These are phyloP conservation scores for Podospora sp. DNA, from an alignment of 495 filamentous ascomycete species.

Conservation along the genomic window DNA sequence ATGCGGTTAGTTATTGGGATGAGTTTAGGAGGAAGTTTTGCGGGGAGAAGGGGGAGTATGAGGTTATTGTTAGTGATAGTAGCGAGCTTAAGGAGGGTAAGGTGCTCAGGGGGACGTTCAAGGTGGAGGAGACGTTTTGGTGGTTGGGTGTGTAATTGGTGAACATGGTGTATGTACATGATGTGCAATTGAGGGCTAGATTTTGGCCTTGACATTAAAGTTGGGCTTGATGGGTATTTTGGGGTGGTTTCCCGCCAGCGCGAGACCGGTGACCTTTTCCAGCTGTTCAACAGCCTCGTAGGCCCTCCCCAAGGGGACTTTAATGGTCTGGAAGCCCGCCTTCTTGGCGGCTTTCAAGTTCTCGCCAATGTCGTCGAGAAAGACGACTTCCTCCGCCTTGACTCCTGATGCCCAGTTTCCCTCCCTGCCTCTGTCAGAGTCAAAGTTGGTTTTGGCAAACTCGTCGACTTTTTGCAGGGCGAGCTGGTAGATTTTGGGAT, in stretches of 20 bases:
- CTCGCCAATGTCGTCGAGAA: constrained; percentile 94
- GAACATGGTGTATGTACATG: not conserved
- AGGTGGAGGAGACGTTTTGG: constrained; percentile 59
- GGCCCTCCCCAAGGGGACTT: constrained; percentile 75
- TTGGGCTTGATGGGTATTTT: constrained; percentile 45
- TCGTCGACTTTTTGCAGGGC: constrained; percentile 66
- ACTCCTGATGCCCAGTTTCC: constrained; percentile 57
- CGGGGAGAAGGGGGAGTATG: constrained; percentile 65
- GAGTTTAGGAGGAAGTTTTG: constrained; percentile 68
- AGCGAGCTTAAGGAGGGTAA: constrained; percentile 49
- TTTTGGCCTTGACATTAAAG: constrained; percentile 40
- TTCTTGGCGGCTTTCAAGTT: constrained; percentile 82
- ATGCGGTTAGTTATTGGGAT: constrained; percentile 71
- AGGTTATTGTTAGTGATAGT: constrained; percentile 55
- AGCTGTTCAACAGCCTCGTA: constrained; percentile 67
- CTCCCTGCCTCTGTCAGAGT: constrained; percentile 37
- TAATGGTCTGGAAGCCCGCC: constrained; percentile 79
- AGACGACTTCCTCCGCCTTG: constrained; percentile 70
- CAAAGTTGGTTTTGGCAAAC: constrained; percentile 52
- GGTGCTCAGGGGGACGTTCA: constrained; percentile 50
- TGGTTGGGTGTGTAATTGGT: constrained; percentile 50
- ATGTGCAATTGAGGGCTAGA: constrained; percentile 28
- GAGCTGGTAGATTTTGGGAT: constrained; percentile 75
- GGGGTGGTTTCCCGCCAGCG: constrained; percentile 48
- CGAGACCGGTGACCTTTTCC: constrained; percentile 54